These are phyloP conservation scores for Flaveria robusta DNA, from an alignment of 129 eudicot genomes.

Conservation along the genomic window DNA sequence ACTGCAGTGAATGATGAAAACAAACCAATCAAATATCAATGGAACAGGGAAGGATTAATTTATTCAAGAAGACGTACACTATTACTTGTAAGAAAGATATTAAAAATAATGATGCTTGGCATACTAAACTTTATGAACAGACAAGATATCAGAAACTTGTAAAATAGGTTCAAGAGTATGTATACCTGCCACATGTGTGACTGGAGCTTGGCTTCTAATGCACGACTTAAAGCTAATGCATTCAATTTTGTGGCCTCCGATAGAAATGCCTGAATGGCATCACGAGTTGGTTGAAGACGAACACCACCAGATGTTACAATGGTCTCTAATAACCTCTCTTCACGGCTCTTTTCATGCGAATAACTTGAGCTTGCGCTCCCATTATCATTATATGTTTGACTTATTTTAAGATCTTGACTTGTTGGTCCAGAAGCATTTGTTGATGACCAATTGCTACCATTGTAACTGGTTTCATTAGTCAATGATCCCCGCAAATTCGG, in stretches of 20 bases:
- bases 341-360: slow-evolving; percentile 60
- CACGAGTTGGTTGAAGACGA: slow-evolving; percentile 89
- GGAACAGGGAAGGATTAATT: slow-evolving; percentile 1
- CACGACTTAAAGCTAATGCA: slow-evolving; percentile 59
- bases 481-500: slow-evolving; percentile 79
- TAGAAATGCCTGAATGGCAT: slow-evolving; percentile 75
- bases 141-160: slow-evolving; percentile 13
- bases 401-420: slow-evolving; percentile 55
- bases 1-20: slow-evolving; percentile 1
- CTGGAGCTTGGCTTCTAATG: slow-evolving; percentile 73
- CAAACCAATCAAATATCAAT: not conserved
- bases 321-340: slow-evolving; percentile 81
- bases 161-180: not conserved
- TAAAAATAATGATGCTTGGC: not conserved
- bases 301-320: slow-evolving; percentile 90
- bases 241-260: slow-evolving; percentile 69
- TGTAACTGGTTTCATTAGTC: slow-evolving; percentile 56
- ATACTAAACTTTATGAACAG: not conserved
- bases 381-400: slow-evolving; percentile 42
- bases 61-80: not conserved
- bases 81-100: not conserved
- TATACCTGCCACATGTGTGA: slow-evolving; percentile 89
- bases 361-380: slow-evolving; percentile 52
- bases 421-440: slow-evolving; percentile 51
- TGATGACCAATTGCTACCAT: slow-evolving; percentile 43